A percentile compares a stretch with the other conserved stretches of the same genome.
Conservation (phyloP, 73 alveolate genomes). For the Paraurostyla sp. region DNA sequence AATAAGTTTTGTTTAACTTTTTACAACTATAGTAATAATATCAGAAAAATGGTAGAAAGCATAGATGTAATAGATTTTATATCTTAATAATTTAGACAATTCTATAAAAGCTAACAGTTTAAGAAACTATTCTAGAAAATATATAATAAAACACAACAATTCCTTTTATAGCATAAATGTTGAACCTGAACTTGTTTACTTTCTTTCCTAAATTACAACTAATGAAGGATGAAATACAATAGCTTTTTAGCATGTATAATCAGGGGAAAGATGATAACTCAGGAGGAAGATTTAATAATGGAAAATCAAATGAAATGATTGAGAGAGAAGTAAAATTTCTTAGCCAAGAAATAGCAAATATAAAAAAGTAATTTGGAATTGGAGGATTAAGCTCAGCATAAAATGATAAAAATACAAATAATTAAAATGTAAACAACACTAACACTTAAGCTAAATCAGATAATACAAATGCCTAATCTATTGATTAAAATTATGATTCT, state of each 20-base stretch:
- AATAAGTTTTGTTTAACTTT: neutral
- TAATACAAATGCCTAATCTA: neutral
- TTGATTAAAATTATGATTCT: neutral
- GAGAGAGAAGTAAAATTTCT: no score
- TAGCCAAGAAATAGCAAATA: no score
- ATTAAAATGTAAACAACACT: neutral
- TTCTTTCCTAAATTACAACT: conserved; percentile 9
- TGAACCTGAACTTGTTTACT: neutral
- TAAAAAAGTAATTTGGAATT: no score
- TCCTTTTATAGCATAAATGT: conserved; percentile 17
- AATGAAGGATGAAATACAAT: neutral
- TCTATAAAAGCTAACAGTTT: neutral
- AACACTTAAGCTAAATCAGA: no score
- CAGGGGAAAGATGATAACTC: neutral
- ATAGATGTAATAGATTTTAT: neutral
- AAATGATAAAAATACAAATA: neutral
- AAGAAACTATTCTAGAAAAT: neutral
- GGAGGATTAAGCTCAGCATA: neutral
- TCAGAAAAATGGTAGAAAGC: neutral
- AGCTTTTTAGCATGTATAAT: no score
- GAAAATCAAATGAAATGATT: no score
- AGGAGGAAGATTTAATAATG: neutral
- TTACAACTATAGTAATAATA: neutral
- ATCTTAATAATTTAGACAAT: neutral
- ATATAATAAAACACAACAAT: neutral